A percentile compares a stretch with the other conserved stretches of the same genome.
Evolutionary conservation across 306 rosid genomes (phyloP).

Genomic region (Crataegus laevigata): DNA sequence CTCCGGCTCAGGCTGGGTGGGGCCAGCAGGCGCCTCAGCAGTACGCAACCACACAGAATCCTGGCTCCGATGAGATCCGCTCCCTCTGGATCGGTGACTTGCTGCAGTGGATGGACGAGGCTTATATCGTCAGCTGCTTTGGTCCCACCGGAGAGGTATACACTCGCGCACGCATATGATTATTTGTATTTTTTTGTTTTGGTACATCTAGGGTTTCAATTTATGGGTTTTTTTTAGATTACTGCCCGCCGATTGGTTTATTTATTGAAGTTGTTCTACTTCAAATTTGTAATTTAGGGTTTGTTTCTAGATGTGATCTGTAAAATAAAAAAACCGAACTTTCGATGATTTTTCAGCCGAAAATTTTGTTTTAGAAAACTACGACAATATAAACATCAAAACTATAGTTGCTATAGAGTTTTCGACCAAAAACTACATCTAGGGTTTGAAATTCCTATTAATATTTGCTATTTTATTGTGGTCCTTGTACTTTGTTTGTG

Average conservation of each 20-base stretch:
- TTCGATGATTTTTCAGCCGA: neutral
- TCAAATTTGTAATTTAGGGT: neutral
- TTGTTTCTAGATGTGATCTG: neutral
- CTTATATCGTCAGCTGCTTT: constrained; percentile 36
- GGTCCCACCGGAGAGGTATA: constrained; percentile 48
- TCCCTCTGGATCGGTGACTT: constrained; percentile 72
- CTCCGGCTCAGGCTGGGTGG: constrained; percentile 24
- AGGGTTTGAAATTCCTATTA: neutral
- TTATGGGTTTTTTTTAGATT: neutral
- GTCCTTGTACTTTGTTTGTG: neutral
- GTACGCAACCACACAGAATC: constrained; percentile 10
- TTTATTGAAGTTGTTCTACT: neutral
- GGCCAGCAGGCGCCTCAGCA: constrained; percentile 29
- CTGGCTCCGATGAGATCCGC: constrained; percentile 38
- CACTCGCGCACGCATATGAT: too few species aligned
- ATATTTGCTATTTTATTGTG: neutral
- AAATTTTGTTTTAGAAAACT: neutral
- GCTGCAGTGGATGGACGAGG: constrained; percentile 66
- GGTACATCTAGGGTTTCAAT: neutral
- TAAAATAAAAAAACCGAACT: neutral
- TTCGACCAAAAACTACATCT: neutral
- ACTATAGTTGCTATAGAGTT: neutral
- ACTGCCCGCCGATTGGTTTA: neutral
- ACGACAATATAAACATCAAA: neutral
- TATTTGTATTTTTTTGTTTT: neutral